Conservation (phyloP, 148 eudicot species). For the Chenopodium suecicum region DNA sequence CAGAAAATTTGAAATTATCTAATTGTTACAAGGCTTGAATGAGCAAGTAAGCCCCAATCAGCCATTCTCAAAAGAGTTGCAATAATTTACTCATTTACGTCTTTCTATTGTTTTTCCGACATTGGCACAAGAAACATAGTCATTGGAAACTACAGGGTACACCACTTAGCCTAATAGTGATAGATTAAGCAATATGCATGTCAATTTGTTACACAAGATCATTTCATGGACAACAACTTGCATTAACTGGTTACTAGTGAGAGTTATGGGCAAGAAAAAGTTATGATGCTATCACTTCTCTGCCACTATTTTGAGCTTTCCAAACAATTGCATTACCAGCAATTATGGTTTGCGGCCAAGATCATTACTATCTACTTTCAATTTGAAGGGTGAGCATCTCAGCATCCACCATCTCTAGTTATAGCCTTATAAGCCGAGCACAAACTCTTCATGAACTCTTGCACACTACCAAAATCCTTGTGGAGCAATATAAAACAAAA, state of each 20-base stretch:
- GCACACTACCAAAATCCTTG: neutral
- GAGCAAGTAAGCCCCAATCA: neutral
- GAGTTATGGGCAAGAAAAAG: neutral
- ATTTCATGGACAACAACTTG: neutral
- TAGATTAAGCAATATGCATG: neutral
- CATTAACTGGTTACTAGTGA: neutral
- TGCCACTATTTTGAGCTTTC: neutral
- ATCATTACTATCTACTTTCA: neutral
- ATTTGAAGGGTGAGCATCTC: neutral
- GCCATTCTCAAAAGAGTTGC: neutral
- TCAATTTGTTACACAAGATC: neutral
- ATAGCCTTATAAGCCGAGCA: neutral
- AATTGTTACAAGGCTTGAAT: neutral
- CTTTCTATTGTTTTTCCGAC: neutral
- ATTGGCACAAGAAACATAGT: neutral
- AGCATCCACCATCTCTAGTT: too few species aligned
- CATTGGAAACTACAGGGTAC: neutral
- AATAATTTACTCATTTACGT: too few species aligned
- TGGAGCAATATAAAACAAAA: neutral
- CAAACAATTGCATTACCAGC: neutral
- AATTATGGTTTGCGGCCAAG: neutral
- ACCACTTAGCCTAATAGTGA: neutral
- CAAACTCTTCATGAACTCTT: neutral
- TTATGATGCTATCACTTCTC: neutral
- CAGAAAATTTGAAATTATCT: neutral